These are phyloP conservation scores for Porphyrellus cyaneotinctus DNA, from an alignment of 768 basidiomycete genomes.

Conservation along the genomic window DNA sequence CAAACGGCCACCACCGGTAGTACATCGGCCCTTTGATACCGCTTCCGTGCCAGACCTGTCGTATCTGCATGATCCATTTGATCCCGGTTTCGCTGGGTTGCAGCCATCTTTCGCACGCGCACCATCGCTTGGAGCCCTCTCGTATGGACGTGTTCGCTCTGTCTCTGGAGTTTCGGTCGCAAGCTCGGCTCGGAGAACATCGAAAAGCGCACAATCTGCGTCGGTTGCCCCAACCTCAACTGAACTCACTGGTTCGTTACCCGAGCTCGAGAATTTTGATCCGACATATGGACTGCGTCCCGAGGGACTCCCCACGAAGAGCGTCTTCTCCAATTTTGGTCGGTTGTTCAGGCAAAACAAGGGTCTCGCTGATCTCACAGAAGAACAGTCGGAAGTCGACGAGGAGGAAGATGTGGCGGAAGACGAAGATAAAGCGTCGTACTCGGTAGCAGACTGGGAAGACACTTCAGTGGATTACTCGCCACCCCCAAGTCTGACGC, in stretches of 20 bases:
- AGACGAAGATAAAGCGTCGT: constrained; percentile 39
- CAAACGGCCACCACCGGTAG: constrained; percentile 42
- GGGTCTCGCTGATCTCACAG: constrained; percentile 76
- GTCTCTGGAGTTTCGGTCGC: constrained; percentile 40
- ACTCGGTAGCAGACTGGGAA: constrained; percentile 71
- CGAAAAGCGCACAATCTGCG: constrained; percentile 15
- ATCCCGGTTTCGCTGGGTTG: constrained; percentile 6
- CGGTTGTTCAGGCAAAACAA: constrained; percentile 64
- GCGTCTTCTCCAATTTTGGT: constrained; percentile 74
- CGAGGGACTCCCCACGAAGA: constrained; percentile 83
- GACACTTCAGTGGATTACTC: constrained; percentile 47
- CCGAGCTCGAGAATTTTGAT: constrained; percentile 80
- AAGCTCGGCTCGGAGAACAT: constrained; percentile 29
- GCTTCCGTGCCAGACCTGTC: constrained; percentile 41
- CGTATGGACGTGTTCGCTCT: constrained; percentile 35
- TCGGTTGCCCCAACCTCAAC: constrained; percentile 17
- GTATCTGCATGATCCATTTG: constrained; percentile 18
- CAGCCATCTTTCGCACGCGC: constrained; percentile 27
- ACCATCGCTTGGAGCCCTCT: constrained; percentile 16
- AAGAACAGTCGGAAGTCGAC: constrained; percentile 47
- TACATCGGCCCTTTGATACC: constrained; percentile 34
- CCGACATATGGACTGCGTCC: constrained; percentile 95
- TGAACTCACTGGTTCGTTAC: constrained; percentile 30
- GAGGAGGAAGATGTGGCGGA: constrained; percentile 33
- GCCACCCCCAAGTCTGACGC: constrained; percentile 41